Conservation (phyloP, 768 basidiomycete genomes). For the Suillus luteus region DNA sequence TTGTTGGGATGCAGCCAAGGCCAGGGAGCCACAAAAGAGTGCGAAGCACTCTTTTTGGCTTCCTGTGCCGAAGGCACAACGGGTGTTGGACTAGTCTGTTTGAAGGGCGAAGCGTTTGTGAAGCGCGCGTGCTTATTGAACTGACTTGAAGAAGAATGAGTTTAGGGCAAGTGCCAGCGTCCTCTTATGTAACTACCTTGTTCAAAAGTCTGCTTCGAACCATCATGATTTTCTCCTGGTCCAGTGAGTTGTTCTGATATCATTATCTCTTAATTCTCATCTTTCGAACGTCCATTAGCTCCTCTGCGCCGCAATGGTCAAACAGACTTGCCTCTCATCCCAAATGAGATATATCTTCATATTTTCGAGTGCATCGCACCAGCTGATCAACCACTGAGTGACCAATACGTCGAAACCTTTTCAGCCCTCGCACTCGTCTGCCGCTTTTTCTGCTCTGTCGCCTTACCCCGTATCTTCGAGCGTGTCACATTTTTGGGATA, state of each 20-base stretch:
- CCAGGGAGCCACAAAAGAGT: too few species aligned
- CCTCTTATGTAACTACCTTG: too few species aligned
- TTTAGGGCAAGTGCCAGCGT: too few species aligned
- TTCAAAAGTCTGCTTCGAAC: background rate
- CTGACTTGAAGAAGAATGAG: too few species aligned
- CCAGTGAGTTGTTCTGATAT: background rate
- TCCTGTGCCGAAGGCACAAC: too few species aligned
- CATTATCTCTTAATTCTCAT: background rate
- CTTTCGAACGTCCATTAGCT: conserved; percentile 19
- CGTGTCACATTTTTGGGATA: conserved; percentile 26
- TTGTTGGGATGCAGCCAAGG: too few species aligned
- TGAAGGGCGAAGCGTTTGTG: too few species aligned
- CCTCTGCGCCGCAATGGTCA: conserved; percentile 24
- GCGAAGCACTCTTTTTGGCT: too few species aligned
- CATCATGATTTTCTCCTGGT: conserved; percentile 1
- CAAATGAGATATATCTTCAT: conserved; percentile 45
- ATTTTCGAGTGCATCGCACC: conserved; percentile 41
- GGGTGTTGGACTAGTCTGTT: too few species aligned
- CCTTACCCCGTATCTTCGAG: conserved; percentile 44
- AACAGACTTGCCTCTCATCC: conserved; percentile 34
- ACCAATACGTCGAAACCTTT: conserved; percentile 17
- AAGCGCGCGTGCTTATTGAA: too few species aligned
- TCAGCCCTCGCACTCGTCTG: conserved; percentile 42
- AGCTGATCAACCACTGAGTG: conserved; percentile 13
- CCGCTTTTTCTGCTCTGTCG: conserved; percentile 41